Conservation (phyloP, 345 rosid species). For the Gossypium rotundifolium region DNA sequence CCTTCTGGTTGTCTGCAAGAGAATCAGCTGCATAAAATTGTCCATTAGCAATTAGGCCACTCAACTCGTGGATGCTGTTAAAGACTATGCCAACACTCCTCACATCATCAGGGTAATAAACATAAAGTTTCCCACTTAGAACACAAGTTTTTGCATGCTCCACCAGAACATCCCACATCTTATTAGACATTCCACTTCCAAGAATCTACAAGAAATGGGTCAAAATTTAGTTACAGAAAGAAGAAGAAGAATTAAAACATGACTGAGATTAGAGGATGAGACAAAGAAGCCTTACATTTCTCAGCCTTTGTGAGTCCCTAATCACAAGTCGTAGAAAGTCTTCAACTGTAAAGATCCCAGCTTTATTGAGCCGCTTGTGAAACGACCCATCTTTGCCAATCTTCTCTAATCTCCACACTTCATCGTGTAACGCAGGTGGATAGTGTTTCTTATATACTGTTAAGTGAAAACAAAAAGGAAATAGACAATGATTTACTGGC, state of each 20-base stretch:
- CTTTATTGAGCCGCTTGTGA: conserved; percentile 87
- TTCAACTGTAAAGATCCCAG: conserved; percentile 76
- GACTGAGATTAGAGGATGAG: conserved; percentile 12
- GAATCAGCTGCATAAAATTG: conserved; percentile 64
- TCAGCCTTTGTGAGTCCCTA: conserved; percentile 67
- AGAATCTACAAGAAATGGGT: conserved; percentile 55
- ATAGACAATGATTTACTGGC: neutral
- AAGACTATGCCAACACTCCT: conserved; percentile 65
- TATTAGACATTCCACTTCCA: conserved; percentile 99
- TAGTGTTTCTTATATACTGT: conserved; percentile 98
- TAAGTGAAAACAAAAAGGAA: neutral
- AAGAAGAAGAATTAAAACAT: neutral
- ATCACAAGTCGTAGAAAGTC: conserved; percentile 81
- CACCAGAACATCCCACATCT: conserved; percentile 95
- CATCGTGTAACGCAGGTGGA: conserved; percentile 85
- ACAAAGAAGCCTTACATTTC: conserved; percentile 52
- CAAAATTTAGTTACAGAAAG: conserved; percentile 15
- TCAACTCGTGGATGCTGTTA: conserved; percentile 70
- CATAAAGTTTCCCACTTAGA: conserved; percentile 71
- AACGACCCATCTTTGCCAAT: conserved; percentile 97
- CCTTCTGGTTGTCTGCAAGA: conserved; percentile 89
- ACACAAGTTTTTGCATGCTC: conserved; percentile 95
- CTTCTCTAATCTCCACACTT: conserved; percentile 97
- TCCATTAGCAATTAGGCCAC: conserved; percentile 71
- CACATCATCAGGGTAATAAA: conserved; percentile 69